Conservation (phyloP, 192 early-diverging fungal genomes). For the Backusella parvicylindrica region DNA sequence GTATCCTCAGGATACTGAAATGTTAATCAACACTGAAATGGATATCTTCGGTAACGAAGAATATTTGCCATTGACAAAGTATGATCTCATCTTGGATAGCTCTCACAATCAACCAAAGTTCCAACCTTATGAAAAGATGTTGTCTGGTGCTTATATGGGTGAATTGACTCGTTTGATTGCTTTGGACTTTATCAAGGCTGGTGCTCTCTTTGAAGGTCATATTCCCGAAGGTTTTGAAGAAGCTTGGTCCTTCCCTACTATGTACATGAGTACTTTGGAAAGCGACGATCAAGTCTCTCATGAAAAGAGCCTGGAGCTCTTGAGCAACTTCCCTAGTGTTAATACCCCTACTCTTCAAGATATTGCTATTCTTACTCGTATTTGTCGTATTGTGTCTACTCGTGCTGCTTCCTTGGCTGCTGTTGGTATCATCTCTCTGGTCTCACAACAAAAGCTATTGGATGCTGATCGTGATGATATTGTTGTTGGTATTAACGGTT, state of each 20-base stretch:
- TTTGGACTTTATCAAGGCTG: slow-evolving; percentile 78
- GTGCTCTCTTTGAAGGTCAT: slow-evolving; percentile 70
- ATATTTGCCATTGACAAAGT: slow-evolving; percentile 82
- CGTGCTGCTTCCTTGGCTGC: slow-evolving; percentile 81
- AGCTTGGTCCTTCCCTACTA: slow-evolving; percentile 58
- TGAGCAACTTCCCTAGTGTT: slow-evolving; percentile 50
- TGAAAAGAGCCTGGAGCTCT: slow-evolving; percentile 62
- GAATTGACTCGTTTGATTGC: slow-evolving; percentile 82
- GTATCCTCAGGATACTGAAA: slow-evolving; percentile 56
- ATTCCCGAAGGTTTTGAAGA: slow-evolving; percentile 53
- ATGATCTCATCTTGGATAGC: slow-evolving; percentile 81
- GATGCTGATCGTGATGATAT: slow-evolving; percentile 36
- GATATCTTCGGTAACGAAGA: slow-evolving; percentile 74
- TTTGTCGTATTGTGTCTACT: slow-evolving; percentile 73
- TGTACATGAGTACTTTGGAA: slow-evolving; percentile 40
- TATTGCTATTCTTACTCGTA: slow-evolving; percentile 66
- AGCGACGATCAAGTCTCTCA: slow-evolving; percentile 31
- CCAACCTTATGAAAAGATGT: slow-evolving; percentile 96
- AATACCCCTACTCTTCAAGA: slow-evolving; percentile 60
- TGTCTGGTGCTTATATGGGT: slow-evolving; percentile 92
- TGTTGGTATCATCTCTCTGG: slow-evolving; percentile 59
- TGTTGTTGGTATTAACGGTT: slow-evolving; percentile 89
- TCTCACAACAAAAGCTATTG: slow-evolving; percentile 31
- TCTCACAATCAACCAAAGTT: slow-evolving; percentile 74
- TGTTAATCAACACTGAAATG: slow-evolving; percentile 97